phyloP scores from a whole-genome alignment of 345 rosid genomes.

The Sapria himalayana region DNA sequence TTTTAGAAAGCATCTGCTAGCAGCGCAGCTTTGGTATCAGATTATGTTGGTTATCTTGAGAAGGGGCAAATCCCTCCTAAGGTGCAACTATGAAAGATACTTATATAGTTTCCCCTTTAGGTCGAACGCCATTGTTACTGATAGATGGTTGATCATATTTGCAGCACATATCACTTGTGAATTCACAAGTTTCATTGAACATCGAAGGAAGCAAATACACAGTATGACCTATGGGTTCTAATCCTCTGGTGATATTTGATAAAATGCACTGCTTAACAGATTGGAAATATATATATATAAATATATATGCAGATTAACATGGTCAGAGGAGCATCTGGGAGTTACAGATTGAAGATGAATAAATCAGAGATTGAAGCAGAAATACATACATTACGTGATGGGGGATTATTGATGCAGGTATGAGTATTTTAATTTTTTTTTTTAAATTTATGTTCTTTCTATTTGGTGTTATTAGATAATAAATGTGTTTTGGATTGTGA shows the following conservation, averaged over 20 bases:
- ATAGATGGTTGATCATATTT: conserved; percentile 9
- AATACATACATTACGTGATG: conserved; percentile 96
- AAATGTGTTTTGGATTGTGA: too few relatives aligned
- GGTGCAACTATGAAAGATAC: conserved; percentile 20
- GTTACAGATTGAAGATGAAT: conserved; percentile 75
- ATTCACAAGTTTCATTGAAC: conserved; percentile 89
- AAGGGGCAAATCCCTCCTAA: conserved; percentile 99
- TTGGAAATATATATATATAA: conserved; percentile 7
- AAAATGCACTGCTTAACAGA: conserved; percentile 6
- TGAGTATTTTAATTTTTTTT: conserved; percentile 11
- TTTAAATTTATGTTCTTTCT: background rate
- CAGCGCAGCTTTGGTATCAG: conserved; percentile 92
- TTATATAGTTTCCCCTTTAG: conserved; percentile 1
- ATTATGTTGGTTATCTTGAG: conserved; percentile 91
- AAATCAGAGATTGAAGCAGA: conserved; percentile 83
- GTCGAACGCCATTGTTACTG: conserved; percentile 7
- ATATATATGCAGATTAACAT: conserved; percentile 48
- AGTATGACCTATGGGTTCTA: conserved; percentile 18
- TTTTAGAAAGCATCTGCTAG: conserved; percentile 86
- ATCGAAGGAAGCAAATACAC: conserved; percentile 98
- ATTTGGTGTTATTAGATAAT: too few relatives aligned
- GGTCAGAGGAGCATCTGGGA: conserved; percentile 89
- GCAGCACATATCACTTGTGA: conserved; percentile 93
- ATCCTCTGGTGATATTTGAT: conserved; percentile 2
- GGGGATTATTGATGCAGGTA: conserved; percentile 99